Evolutionary conservation across 306 rosid genomes (phyloP).

Genomic region (Luffa aegyptiaca): DNA sequence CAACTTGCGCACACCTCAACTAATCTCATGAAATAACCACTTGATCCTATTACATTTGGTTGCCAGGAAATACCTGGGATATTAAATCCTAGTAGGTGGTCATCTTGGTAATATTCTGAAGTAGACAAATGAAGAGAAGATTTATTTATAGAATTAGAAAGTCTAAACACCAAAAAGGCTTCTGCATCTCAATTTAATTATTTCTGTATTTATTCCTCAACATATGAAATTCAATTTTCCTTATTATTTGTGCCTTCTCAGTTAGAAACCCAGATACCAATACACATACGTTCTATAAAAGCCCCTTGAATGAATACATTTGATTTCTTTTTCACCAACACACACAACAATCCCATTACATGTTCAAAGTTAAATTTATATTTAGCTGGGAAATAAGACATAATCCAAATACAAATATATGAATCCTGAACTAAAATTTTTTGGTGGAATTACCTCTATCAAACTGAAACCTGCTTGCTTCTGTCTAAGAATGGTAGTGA

Average conservation of each 20-base stretch:
- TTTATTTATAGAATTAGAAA: not conserved
- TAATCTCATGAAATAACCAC: no score
- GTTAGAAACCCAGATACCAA: not conserved
- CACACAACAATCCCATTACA: not conserved
- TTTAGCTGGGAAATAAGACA: not conserved
- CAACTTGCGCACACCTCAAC: no score
- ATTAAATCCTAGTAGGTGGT: no score
- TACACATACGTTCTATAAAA: not conserved
- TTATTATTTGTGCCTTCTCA: not conserved
- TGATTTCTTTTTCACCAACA: not conserved
- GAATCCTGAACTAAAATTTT: not conserved
- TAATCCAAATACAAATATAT: not conserved
- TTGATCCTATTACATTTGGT: no score
- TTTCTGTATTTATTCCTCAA: not conserved
- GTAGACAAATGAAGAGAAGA: not conserved
- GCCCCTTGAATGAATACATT: not conserved
- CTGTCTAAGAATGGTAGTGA: slow-evolving; percentile 19
- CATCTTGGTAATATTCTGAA: not conserved
- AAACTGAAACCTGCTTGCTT: slow-evolving; percentile 6
- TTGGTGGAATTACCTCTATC: not conserved
- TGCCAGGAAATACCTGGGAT: no score
- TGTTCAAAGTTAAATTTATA: not conserved
- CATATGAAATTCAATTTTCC: not conserved
- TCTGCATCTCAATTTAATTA: not conserved
- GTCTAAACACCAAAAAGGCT: not conserved